Evolutionary conservation across 148 eudicot genomes (phyloP).

Genomic region (Nyssa sinensis): DNA sequence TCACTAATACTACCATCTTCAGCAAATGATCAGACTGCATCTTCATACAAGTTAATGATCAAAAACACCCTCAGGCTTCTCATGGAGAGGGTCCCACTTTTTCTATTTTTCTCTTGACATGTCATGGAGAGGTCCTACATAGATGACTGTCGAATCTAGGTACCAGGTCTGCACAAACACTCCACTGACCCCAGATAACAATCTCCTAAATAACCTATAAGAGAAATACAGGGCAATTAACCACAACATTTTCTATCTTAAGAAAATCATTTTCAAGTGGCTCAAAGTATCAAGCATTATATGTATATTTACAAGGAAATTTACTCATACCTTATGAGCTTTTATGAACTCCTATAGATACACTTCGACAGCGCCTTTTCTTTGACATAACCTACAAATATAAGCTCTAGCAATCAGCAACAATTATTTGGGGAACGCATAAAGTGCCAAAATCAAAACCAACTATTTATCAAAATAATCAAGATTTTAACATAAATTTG

Average conservation of each 20-base stretch:
- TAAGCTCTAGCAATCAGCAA: slow-evolving; percentile 13
- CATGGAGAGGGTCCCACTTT: no score
- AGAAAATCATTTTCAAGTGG: not conserved
- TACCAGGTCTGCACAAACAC: not conserved
- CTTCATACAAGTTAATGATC: no score
- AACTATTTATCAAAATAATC: no score
- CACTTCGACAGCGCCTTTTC: slow-evolving; percentile 73
- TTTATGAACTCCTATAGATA: slow-evolving; percentile 37
- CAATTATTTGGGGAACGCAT: not conserved
- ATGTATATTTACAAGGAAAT: not conserved
- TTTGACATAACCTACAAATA: slow-evolving; percentile 40
- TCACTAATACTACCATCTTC: no score
- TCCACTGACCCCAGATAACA: not conserved
- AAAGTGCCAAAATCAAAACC: not conserved
- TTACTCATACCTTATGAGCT: slow-evolving; percentile 29
- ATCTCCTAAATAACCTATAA: not conserved
- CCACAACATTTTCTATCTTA: not conserved
- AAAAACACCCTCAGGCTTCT: no score
- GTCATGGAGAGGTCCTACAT: no score
- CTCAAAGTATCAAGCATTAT: not conserved
- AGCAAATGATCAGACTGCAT: no score
- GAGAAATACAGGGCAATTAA: not conserved
- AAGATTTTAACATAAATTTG: no score
- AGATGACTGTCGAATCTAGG: not conserved
- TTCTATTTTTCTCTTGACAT: no score